phyloP scores from a whole-genome alignment of 2,329 filamentous ascomycete genomes.

The Calonectria montana region DNA sequence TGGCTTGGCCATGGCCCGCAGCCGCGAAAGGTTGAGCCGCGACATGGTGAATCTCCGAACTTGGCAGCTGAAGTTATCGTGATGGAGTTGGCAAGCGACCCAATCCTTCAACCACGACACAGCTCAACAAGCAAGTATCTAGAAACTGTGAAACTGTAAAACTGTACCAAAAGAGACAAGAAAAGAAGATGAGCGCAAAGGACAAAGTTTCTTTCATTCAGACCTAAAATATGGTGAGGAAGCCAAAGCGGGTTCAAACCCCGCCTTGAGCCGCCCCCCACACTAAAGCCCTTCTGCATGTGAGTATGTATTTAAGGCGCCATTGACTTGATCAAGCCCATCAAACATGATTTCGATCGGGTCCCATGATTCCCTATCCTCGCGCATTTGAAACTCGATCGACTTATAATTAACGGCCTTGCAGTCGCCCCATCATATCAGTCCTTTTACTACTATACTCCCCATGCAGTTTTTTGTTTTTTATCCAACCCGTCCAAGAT shows the following conservation, averaged over 20 bases:
- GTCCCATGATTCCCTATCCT: background rate
- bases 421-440: background rate
- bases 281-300: background rate
- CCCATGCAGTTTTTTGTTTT: background rate
- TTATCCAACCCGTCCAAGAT: background rate
- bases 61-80: background rate
- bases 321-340: background rate
- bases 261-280: slow-evolving; percentile 2
- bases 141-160: background rate
- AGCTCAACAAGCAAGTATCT: background rate
- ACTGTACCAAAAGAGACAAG: background rate
- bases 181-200: too few species aligned
- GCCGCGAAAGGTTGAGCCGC: slow-evolving; percentile 30
- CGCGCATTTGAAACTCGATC: background rate
- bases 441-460: too few species aligned
- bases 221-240: background rate
- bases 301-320: background rate
- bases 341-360: background rate
- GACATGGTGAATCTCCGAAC: slow-evolving; percentile 27
- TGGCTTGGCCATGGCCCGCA: slow-evolving; percentile 38
- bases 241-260: background rate
- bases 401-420: background rate
- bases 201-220: background rate
- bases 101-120: background rate
- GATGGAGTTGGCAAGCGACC: background rate